A percentile compares a stretch with the other conserved stretches of the same genome.
These are phyloP conservation scores for Moelleriella libera DNA, from an alignment of 2,329 filamentous ascomycete species.

Conservation along the genomic window DNA sequence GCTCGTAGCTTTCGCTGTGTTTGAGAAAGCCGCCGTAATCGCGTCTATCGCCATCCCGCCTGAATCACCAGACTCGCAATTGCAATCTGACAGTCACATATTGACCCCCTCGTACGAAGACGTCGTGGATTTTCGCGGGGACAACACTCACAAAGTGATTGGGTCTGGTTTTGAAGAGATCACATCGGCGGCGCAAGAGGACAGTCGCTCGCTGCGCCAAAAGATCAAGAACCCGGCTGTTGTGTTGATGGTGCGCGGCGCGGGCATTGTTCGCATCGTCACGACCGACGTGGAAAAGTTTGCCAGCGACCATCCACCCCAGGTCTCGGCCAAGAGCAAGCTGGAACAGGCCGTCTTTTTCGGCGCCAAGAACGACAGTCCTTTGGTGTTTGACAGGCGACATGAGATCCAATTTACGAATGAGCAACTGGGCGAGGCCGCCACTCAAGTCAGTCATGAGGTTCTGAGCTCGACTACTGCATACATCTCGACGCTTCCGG, in stretches of 20 bases:
- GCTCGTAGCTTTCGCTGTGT: conserved; percentile 69
- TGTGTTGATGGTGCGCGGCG: conserved; percentile 48
- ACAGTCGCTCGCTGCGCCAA: conserved; percentile 33
- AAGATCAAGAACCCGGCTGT: conserved; percentile 47
- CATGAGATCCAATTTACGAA: conserved; percentile 51
- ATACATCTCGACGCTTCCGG: conserved; percentile 58
- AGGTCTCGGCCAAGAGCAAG: conserved; percentile 72
- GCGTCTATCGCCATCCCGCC: conserved; percentile 55
- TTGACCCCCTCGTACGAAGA: conserved; percentile 67
- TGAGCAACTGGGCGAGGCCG: conserved; percentile 62
- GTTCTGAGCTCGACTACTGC: conserved; percentile 66
- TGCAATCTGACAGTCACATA: conserved; percentile 52
- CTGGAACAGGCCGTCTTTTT: conserved; percentile 93
- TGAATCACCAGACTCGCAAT: conserved; percentile 62
- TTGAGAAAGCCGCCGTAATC: conserved; percentile 65
- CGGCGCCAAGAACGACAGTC: conserved; percentile 66
- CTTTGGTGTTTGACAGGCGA: conserved; percentile 68
- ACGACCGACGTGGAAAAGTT: conserved; percentile 46
- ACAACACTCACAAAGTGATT: conserved; percentile 47
- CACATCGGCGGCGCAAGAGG: conserved; percentile 23
- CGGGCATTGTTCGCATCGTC: conserved; percentile 45
- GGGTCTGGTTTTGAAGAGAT: conserved; percentile 51
- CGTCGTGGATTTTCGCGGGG: conserved; percentile 62
- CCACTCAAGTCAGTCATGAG: conserved; percentile 64
- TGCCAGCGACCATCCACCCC: conserved; percentile 39